phyloP scores from a whole-genome alignment of 352 stramenopile genomes.

The Globisporangium abappressorium region DNA sequence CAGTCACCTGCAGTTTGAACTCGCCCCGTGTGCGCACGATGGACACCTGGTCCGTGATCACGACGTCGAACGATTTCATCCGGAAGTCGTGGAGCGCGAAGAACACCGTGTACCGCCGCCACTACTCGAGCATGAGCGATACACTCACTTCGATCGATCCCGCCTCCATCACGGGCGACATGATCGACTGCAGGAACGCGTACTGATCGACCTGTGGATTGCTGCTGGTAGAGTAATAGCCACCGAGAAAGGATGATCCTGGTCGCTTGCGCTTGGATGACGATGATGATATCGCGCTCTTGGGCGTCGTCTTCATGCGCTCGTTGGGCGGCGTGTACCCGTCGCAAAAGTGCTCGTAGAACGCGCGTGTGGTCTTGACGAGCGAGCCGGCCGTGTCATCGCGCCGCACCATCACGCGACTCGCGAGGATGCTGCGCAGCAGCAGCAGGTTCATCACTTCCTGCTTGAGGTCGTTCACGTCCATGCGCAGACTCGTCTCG shows the following conservation, averaged over 20 bases:
- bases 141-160: constrained; percentile 1
- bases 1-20: constrained; percentile 8
- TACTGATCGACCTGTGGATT: constrained; percentile 1
- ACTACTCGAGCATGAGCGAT: constrained; percentile 16
- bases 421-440: constrained; percentile 18
- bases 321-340: constrained; percentile 6
- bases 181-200: constrained; percentile 15
- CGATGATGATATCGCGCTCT: not conserved
- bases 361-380: constrained; percentile 9
- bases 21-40: constrained; percentile 13
- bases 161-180: constrained; percentile 11
- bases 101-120: constrained; percentile 11
- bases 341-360: constrained; percentile 11
- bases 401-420: constrained; percentile 12
- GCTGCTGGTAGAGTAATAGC: not conserved
- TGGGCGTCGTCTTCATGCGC: not conserved
- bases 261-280: constrained; percentile 9
- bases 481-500: constrained; percentile 15
- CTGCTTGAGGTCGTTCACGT: constrained; percentile 26
- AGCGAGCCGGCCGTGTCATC: constrained; percentile 14
- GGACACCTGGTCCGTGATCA: constrained; percentile 5
- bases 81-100: constrained; percentile 10
- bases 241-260: not conserved
- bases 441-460: constrained; percentile 21
- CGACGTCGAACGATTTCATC: constrained; percentile 8